Conservation (phyloP, 2,329 filamentous ascomycete genomes). For the Periconia sp. region DNA sequence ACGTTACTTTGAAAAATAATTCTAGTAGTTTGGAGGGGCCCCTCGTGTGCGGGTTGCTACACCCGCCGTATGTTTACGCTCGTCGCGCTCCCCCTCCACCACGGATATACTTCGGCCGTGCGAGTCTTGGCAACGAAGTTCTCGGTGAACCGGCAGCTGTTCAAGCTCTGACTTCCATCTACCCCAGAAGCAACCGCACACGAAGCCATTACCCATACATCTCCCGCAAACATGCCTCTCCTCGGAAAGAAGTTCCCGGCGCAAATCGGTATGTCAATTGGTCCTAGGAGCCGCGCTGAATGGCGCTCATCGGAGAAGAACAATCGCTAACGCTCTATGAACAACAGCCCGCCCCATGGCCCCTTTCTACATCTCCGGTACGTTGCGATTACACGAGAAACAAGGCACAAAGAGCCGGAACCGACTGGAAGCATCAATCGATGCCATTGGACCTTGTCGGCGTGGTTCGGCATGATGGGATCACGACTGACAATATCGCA, state of each 20-base stretch:
- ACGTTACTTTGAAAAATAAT: too few relatives aligned
- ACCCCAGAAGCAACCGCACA: slow-evolving; percentile 37
- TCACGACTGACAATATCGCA: slow-evolving; percentile 48
- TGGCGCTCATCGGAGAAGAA: slow-evolving; percentile 4
- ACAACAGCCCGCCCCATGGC: slow-evolving; percentile 82
- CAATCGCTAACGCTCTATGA: slow-evolving; percentile 37
- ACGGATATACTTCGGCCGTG: slow-evolving; percentile 11
- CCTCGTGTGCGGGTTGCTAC: not conserved
- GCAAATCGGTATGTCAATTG: slow-evolving; percentile 53
- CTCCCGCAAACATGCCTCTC: slow-evolving; percentile 47
- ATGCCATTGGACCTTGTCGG: slow-evolving; percentile 9
- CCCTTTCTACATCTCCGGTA: slow-evolving; percentile 96
- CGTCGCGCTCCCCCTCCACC: slow-evolving; percentile 1
- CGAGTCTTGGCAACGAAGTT: slow-evolving; percentile 35
- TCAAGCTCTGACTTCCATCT: slow-evolving; percentile 29
- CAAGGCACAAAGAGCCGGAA: too few relatives aligned
- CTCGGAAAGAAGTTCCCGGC: slow-evolving; percentile 60
- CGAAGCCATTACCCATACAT: slow-evolving; percentile 37
- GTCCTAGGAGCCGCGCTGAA: slow-evolving; percentile 6
- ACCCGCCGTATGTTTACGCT: slow-evolving; percentile 3
- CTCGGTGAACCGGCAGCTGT: slow-evolving; percentile 20
- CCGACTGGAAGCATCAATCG: slow-evolving; percentile 4
- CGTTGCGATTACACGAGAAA: too few relatives aligned
- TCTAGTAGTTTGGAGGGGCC: not conserved
- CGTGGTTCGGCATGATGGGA: slow-evolving; percentile 1